Percentiles rank a stretch among this genome's conserved stretches.
Evolutionary conservation across 2,329 filamentous ascomycete genomes (phyloP).

Genomic region (Fonsecaea pedrosoi): DNA sequence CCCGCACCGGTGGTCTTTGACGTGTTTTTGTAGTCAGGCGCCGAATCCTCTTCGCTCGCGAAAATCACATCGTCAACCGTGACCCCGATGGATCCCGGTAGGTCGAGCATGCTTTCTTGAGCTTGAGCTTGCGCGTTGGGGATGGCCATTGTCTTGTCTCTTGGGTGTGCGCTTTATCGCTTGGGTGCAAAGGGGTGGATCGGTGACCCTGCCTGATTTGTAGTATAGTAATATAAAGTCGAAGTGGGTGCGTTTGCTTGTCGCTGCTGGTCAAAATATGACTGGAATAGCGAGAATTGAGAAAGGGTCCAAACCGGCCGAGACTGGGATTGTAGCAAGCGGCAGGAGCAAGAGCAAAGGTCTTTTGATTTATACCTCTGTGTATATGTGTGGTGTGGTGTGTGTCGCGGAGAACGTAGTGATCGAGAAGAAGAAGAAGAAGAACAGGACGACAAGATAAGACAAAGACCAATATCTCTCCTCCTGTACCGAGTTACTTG

Average conservation of each 20-base stretch:
- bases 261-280: too few relatives aligned
- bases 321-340: too few relatives aligned
- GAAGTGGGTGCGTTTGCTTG: neutral
- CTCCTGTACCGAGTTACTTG: too few relatives aligned
- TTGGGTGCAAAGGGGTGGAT: neutral
- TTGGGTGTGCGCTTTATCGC: neutral
- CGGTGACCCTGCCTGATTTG: neutral
- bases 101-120: conserved; percentile 1
- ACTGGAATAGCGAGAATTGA: too few relatives aligned
- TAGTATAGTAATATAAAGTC: neutral
- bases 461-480: too few relatives aligned
- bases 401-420: too few relatives aligned
- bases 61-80: conserved; percentile 11
- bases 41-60: neutral
- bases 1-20: conserved; percentile 7
- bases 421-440: too few relatives aligned
- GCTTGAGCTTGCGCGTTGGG: neutral
- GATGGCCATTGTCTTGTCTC: neutral
- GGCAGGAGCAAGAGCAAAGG: too few relatives aligned
- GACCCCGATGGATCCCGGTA: conserved; percentile 13
- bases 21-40: neutral
- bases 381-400: too few relatives aligned
- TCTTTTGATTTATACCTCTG: too few relatives aligned
- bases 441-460: too few relatives aligned
- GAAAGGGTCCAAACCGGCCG: too few relatives aligned